Conservation (phyloP, 169 alveolate genomes). For the Hepatocystis sp. region DNA sequence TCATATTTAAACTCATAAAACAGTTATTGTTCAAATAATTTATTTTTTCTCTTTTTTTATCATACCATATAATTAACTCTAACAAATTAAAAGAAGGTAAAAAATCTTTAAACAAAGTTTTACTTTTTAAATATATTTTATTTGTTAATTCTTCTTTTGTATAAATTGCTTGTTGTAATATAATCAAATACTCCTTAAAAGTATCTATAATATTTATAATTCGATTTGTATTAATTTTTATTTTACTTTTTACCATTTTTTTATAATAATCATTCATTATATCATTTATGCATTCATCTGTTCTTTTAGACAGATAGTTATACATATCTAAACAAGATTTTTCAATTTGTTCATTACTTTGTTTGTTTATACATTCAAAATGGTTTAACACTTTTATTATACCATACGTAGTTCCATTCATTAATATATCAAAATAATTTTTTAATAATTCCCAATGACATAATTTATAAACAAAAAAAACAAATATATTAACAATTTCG, state of each 20-base stretch:
- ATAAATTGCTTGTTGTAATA: slow-evolving; percentile 23
- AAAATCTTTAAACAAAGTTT: slow-evolving; percentile 46
- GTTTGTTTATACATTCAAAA: slow-evolving; percentile 31
- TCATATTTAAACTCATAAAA: no score
- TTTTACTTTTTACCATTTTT: slow-evolving; percentile 9
- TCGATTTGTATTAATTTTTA: slow-evolving; percentile 27
- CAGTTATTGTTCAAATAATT: slow-evolving; percentile 30
- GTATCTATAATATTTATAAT: slow-evolving; percentile 50
- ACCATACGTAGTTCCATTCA: slow-evolving; percentile 27
- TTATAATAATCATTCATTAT: slow-evolving; percentile 39
- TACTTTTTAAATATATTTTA: slow-evolving; percentile 23
- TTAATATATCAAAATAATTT: slow-evolving; percentile 54
- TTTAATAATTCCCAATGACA: slow-evolving; percentile 44
- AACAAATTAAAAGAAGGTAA: slow-evolving; percentile 60
- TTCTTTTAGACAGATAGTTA: slow-evolving; percentile 33
- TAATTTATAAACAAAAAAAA: slow-evolving; percentile 53
- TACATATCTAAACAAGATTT: slow-evolving; percentile 62
- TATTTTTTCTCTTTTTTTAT: slow-evolving; percentile 58
- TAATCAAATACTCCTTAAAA: slow-evolving; percentile 36
- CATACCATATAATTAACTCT: slow-evolving; percentile 40
- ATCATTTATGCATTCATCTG: slow-evolving; percentile 25
- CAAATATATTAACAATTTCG: slow-evolving; percentile 55
- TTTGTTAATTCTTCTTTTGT: slow-evolving; percentile 49
- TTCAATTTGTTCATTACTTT: slow-evolving; percentile 11
- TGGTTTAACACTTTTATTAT: neutral